phyloP scores from a whole-genome alignment of 768 basidiomycete genomes.

The Pleurotus tuoliensis region DNA sequence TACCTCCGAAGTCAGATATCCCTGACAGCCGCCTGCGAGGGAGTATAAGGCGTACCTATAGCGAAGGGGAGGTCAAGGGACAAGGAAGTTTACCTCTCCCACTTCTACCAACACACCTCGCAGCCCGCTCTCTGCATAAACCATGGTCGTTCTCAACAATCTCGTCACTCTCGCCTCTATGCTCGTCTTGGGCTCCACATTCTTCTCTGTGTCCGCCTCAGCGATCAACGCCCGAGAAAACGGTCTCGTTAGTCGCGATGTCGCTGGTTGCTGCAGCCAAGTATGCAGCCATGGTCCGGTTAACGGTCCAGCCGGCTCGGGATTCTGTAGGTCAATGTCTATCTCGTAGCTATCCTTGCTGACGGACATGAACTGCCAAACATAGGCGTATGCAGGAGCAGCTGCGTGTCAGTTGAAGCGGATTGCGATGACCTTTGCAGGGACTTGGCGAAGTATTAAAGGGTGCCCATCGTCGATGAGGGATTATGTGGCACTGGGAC shows the following conservation, averaged over 20 bases:
- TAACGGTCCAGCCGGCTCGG: background rate
- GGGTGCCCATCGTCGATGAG: no score
- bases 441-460: background rate
- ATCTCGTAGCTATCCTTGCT: no score
- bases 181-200: conserved; percentile 1
- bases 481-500: no score
- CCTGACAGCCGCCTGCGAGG: no score
- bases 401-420: conserved; percentile 2
- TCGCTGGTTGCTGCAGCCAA: background rate
- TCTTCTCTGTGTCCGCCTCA: background rate
- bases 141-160: background rate
- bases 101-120: background rate
- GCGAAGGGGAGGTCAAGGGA: no score
- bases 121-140: background rate
- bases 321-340: background rate
- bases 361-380: background rate
- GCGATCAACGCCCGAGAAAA: background rate
- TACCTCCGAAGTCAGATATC: no score
- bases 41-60: no score
- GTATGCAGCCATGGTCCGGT: conserved; percentile 3
- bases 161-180: conserved; percentile 2
- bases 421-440: background rate
- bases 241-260: background rate
- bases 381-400: conserved; percentile 2
- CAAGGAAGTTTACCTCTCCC: no score